Conservation (phyloP, 306 rosid genomes). For the Rosa lucieae region DNA sequence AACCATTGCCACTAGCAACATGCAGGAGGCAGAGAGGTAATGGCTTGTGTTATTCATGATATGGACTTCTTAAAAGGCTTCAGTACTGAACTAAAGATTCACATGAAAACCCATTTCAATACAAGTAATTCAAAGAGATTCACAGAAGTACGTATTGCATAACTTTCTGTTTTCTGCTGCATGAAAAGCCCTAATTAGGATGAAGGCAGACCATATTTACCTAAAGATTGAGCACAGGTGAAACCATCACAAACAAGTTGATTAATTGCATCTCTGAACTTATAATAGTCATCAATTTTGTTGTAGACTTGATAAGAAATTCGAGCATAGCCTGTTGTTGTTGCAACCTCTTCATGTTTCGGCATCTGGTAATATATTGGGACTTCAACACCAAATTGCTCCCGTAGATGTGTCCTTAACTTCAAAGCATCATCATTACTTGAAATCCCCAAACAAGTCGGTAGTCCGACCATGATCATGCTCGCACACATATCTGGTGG, state of each 20-base stretch:
- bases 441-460: conserved; percentile 57
- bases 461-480: conserved; percentile 88
- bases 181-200: too few species aligned
- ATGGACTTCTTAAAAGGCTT: conserved; percentile 23
- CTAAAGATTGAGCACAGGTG: conserved; percentile 37
- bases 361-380: conserved; percentile 55
- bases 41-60: conserved; percentile 42
- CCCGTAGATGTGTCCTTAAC: conserved; percentile 61
- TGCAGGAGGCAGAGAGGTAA: conserved; percentile 25
- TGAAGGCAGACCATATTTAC: not conserved
- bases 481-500: conserved; percentile 65
- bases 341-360: conserved; percentile 44
- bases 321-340: conserved; percentile 59
- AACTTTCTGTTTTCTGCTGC: not conserved
- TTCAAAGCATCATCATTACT: conserved; percentile 55
- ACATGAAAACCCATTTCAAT: conserved; percentile 5
- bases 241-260: conserved; percentile 59
- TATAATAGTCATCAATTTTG: conserved; percentile 60
- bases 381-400: conserved; percentile 66
- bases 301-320: conserved; percentile 84
- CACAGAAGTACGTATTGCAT: too few species aligned
- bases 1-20: conserved; percentile 38
- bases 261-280: conserved; percentile 63
- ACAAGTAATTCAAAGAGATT: not conserved
- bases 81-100: conserved; percentile 34